These are phyloP conservation scores for Echeveria elegans DNA, from an alignment of 164 flowering plant species.

Conservation along the genomic window DNA sequence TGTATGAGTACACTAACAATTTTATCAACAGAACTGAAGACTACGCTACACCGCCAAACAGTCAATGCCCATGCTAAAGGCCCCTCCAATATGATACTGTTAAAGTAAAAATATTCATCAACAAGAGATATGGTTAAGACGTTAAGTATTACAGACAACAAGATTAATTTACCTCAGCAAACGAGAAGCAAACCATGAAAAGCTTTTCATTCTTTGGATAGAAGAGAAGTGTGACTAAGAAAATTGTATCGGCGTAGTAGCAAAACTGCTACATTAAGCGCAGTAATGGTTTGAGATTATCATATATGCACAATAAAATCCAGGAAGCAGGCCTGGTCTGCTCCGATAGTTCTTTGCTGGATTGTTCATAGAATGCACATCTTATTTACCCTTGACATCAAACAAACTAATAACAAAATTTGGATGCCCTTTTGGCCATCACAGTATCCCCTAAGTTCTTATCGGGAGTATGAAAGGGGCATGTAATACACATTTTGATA, in stretches of 20 bases:
- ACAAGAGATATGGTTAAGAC: not conserved
- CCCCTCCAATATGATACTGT: conserved; percentile 43
- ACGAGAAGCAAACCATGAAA: conserved; percentile 98
- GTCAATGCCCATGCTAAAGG: conserved; percentile 96
- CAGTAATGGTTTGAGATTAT: not conserved
- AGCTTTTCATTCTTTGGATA: conserved; percentile 92
- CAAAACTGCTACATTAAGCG: conserved; percentile 70
- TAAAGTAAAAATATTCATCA: conserved; percentile 6
- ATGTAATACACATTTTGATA: too few relatives aligned
- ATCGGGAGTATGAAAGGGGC: too few relatives aligned
- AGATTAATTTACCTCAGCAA: conserved; percentile 68
- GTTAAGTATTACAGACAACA: not conserved
- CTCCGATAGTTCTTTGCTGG: not conserved
- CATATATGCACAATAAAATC: not conserved
- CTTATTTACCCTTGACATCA: not conserved
- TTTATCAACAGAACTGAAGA: conserved; percentile 88
- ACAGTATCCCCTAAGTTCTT: too few relatives aligned
- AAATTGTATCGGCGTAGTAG: conserved; percentile 95
- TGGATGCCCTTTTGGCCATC: too few relatives aligned
- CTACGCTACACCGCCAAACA: conserved; percentile 98
- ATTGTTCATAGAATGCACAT: not conserved
- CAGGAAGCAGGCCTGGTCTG: not conserved
- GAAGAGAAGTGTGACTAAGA: conserved; percentile 68
- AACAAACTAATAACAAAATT: not conserved
- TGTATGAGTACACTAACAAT: conserved; percentile 93